phyloP scores from a whole-genome alignment of 1,284 basidiomycete species.

The Wallemia ichthyophaga region DNA sequence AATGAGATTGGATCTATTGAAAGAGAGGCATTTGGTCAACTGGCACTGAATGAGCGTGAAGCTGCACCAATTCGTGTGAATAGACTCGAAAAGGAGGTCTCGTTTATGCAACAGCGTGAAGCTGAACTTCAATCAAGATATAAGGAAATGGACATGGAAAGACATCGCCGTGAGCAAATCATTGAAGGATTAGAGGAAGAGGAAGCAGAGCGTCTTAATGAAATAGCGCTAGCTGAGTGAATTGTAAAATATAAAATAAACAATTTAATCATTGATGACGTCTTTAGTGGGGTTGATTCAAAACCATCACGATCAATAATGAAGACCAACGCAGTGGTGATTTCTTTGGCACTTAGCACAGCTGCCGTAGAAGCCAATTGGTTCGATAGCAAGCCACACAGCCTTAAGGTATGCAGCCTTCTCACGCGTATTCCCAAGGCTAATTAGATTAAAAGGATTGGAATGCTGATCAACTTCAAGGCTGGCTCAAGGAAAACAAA shows the following conservation, averaged over 20 bases:
- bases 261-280: not conserved
- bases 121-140: slow-evolving; percentile 44
- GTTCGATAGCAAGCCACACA: not conserved
- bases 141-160: slow-evolving; percentile 44
- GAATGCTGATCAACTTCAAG: slow-evolving; percentile 5
- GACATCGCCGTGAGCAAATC: slow-evolving; percentile 29
- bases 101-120: slow-evolving; percentile 41
- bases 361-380: not conserved
- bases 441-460: slow-evolving; percentile 1
- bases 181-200: slow-evolving; percentile 22
- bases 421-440: not conserved
- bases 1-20: slow-evolving; percentile 36
- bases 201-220: slow-evolving; percentile 10
- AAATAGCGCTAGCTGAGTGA: slow-evolving; percentile 13
- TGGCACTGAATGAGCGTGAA: slow-evolving; percentile 37
- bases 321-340: not conserved
- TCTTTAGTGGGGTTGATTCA: not conserved
- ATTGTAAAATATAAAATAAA: not conserved
- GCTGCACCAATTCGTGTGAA: slow-evolving; percentile 43
- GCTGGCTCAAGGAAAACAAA: slow-evolving; percentile 4
- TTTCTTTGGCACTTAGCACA: not conserved
- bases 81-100: slow-evolving; percentile 52
- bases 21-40: slow-evolving; percentile 39
- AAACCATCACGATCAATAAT: not conserved
- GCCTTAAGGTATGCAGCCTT: not conserved